Evolutionary conservation across 345 rosid species (phyloP), one percentile per base, ranked within the genome.

Genomic region (Kernera saxatilis): DNA sequence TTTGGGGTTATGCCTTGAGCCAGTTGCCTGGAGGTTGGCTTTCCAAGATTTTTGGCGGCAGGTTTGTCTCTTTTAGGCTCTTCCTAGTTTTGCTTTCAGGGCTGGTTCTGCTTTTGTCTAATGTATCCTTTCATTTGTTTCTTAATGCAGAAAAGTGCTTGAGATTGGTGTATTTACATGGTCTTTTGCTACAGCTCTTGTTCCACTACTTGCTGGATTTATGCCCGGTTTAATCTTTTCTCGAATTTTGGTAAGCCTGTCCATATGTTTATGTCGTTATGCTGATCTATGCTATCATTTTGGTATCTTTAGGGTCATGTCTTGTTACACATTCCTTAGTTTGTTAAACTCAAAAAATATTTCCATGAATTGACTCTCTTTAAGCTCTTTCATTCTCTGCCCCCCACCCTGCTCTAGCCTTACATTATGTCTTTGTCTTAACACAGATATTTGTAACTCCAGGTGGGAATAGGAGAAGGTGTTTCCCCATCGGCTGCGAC

Each of bases 391-490:
- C 50, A 23, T 41, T 44, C 27, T 37, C 26, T 70, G 5, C 39
- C 55, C 62, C 55, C 13, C 51, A 63, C 68, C 70, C 23, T 63
- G 36, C 67, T 75, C 64, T 69, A 75, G 78, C 78, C 74, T 75
- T 75, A 75, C 78, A 68, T 69, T 59, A 54, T 68, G 72, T 69
- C 73, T 61, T 56, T 67, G 70, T 63, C 61, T 63, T 73, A 77
- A 72, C 76, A 60, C 73, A 77, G 68, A 63, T 15, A 77, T 77
- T 72, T 72, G 73, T 75, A 41, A 73, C 73, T 76, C 73, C 78
- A 92, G 98, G 98, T 93, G 39, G 98, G 98, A 69, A 91, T 93
- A 57, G 98, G 98, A 71, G 98, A 90, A 86, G 98, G 98, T 49
- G 96, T 93, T 78, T 90, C 98, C 54, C 98, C 98, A 6, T 93